Evolutionary conservation across 306 rosid genomes (phyloP).

Genomic region (Inga oerstediana): DNA sequence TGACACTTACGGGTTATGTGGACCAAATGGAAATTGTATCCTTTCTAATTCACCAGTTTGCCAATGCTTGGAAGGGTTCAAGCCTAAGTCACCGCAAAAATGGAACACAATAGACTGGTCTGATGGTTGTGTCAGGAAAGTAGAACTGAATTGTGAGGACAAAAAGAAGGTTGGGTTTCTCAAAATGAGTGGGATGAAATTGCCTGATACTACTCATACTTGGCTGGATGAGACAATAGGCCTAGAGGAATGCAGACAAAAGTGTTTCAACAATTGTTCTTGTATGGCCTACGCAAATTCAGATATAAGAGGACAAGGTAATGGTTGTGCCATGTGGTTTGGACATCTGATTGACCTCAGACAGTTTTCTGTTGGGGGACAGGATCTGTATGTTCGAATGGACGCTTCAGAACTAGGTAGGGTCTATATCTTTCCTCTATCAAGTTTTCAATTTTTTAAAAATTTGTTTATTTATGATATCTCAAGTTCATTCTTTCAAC

Average conservation of each 20-base stretch:
- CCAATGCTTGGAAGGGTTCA: constrained; percentile 35
- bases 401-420: constrained; percentile 53
- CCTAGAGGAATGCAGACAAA: constrained; percentile 49
- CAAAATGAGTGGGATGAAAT: constrained; percentile 29
- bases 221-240: constrained; percentile 48
- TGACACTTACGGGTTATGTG: constrained; percentile 39
- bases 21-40: constrained; percentile 39
- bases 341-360: constrained; percentile 59
- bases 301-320: constrained; percentile 61
- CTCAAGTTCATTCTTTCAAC: neutral
- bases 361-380: constrained; percentile 47
- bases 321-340: constrained; percentile 74
- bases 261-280: constrained; percentile 64
- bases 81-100: constrained; percentile 16
- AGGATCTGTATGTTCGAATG: constrained; percentile 40
- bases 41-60: constrained; percentile 28
- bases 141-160: constrained; percentile 24
- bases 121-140: constrained; percentile 36
- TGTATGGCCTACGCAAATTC: constrained; percentile 61
- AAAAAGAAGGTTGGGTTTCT: constrained; percentile 27
- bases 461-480: neutral
- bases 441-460: too few relatives aligned
- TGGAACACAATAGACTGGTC: constrained; percentile 9
- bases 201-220: constrained; percentile 57
- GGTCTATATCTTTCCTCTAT: neutral